Base-by-base conservation (phyloP, 352 stramenopile species). In the Plasmopara halstedii region DNA sequence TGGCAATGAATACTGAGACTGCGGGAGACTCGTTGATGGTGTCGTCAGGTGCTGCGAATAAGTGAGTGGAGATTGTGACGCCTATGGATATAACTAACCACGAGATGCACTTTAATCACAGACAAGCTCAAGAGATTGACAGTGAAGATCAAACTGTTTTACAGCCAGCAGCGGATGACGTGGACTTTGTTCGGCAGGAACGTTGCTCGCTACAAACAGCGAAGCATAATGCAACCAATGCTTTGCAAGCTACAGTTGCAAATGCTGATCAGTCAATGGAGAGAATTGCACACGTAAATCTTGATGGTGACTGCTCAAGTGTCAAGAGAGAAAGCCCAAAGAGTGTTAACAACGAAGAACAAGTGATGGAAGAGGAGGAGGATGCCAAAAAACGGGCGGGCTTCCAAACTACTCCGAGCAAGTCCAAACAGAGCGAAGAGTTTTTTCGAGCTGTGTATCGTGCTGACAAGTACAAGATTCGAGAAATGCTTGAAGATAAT, bases 71-170 rank as follows among this genome's bases (percentile, higher is more conserved):
- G 32, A 42, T 54, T 1, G 10, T 66, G 43, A 70, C 58, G 13
- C 48, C 83, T 25, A 26, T 75, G 39, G 74, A 84, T 17, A 58
- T 86, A n/a, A 71, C 69, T 2, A 56, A 55, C 7, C 58, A 70
- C 29, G 29, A 64, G 14, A 56, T 13, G 14, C 45, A 54, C 25
- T 29, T 10, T 6, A 29, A 10, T 4, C 25, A 29, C 34, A 14
- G 56, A 10, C 25, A 86, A n/a, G 75, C 78, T 2, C 42, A 67
- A 15, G 62, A 77, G 15, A 74, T 86, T 10, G 56, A 83, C 33
- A 40, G 59, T 0, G 71, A 85, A 55, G 62, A 78, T 8, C 55
- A 75, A 10, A 26, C 17, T 2, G 60, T 58, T 15, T 53, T 87
- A 4, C 45, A 54, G 1, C 56, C 50, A 17, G 61, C 62, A 18